Evolutionary conservation across 768 basidiomycete genomes (phyloP), one percentile per base, ranked within the genome.

Genomic region (Suillus sp.): DNA sequence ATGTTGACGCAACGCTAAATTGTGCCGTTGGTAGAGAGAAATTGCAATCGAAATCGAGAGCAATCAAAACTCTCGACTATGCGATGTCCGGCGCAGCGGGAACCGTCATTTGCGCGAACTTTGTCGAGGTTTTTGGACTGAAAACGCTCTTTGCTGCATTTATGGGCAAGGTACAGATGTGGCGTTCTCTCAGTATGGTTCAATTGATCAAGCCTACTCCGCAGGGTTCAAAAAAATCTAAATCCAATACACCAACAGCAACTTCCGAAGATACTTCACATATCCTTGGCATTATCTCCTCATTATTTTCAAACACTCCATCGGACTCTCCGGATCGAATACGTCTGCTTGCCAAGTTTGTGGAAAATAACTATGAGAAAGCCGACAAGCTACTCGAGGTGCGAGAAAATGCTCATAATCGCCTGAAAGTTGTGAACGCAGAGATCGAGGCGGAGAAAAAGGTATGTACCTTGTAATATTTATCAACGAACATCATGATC

Each of bases 341-440:
- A 60, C 88, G 97, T 14, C 78, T 99, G 20, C 78, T 99, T 18
- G 81, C 93, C 7, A 99, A 99, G 76, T 99, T 99, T 68, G 94
- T 97, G 16, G 96, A 99, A 75, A 83, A 78, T 32, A 86, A 90
- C 59, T 99, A 97, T 70, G 95, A 96, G 72, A 99, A 99, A 74
- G 87, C 93, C 9, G 97, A 99, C 74, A 93, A 96, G 69, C 79
- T 99, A 35, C 77, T 97, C 30, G 96, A 99, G 70, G 85, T 95
- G 67, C 80, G 96, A 56, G 93, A 95, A 64, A 81, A 79, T 43
- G 87, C 92, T 2, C 80, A 82, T 43, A 77, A 75, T 10, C 81
- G 92, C 14, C 77, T 98, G 53, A 83, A 77, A 60, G 76, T 69
- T 7, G 82, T 86, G 2, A 87, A 97, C 43, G 75, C 77, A 38